phyloP scores from a whole-genome alignment of 306 rosid species.

The Cucumis hystrix region DNA sequence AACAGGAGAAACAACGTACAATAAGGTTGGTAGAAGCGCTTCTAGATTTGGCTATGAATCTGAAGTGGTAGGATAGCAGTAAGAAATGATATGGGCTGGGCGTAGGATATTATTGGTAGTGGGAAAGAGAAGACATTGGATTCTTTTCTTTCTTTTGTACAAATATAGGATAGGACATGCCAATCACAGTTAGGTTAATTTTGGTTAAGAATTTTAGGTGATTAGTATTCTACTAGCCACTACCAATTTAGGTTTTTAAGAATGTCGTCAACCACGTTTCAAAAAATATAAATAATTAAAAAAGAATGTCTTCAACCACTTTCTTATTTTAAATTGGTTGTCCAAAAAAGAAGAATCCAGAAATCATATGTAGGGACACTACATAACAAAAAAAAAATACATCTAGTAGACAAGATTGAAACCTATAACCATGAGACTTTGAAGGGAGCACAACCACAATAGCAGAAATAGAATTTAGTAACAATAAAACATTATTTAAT shows the following conservation, averaged over 20 bases:
- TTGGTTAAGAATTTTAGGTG: not conserved
- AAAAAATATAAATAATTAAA: too few species aligned
- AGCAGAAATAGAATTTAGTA: too few species aligned
- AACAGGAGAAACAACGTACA: slow-evolving; percentile 69
- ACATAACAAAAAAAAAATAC: too few species aligned
- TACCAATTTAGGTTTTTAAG: not conserved
- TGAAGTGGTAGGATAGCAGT: slow-evolving; percentile 38
- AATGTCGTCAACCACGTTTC: not conserved
- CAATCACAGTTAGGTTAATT: too few species aligned
- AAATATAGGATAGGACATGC: too few species aligned
- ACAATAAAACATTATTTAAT: too few species aligned
- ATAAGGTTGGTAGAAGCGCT: slow-evolving; percentile 62
- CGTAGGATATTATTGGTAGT: not conserved
- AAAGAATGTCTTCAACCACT: not conserved
- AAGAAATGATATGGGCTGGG: not conserved
- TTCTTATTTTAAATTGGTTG: not conserved
- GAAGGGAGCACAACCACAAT: too few species aligned
- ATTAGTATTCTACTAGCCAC: too few species aligned
- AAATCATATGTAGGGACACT: too few species aligned
- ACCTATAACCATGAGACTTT: too few species aligned
- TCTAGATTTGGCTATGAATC: slow-evolving; percentile 59
- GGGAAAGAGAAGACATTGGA: not conserved
- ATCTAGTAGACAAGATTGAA: too few species aligned
- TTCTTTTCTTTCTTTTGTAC: too few species aligned
- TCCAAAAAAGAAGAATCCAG: not conserved